phyloP scores from a whole-genome alignment of 1,284 basidiomycete species.

The Coniophora puteana region DNA sequence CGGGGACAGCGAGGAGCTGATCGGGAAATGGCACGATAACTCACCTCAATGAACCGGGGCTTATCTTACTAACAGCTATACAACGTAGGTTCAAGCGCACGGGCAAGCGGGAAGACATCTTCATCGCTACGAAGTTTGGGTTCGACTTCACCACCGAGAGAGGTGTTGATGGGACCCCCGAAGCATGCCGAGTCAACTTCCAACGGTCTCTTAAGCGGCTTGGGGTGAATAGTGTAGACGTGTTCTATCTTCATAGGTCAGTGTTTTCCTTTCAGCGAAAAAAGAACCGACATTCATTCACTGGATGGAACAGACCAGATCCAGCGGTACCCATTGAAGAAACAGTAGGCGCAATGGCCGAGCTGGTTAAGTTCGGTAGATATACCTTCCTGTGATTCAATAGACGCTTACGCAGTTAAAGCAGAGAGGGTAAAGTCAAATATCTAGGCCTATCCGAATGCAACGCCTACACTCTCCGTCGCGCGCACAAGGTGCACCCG shows the following conservation, averaged over 20 bases:
- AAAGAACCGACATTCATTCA: too few relatives aligned
- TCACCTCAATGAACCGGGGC: neutral
- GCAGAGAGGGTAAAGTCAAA: slow-evolving; percentile 35
- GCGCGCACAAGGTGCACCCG: slow-evolving; percentile 35
- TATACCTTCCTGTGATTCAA: neutral
- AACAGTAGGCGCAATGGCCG: slow-evolving; percentile 30
- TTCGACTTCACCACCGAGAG: slow-evolving; percentile 9
- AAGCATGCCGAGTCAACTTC: slow-evolving; percentile 22
- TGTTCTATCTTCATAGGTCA: slow-evolving; percentile 32
- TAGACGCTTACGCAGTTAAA: neutral
- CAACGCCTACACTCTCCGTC: slow-evolving; percentile 38
- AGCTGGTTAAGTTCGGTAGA: slow-evolving; percentile 28
- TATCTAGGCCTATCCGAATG: slow-evolving; percentile 46
- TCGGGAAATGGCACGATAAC: slow-evolving; percentile 35
- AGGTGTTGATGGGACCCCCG: slow-evolving; percentile 19
- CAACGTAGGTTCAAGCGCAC: slow-evolving; percentile 30
- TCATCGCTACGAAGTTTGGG: slow-evolving; percentile 45
- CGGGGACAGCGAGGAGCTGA: slow-evolving; percentile 32
- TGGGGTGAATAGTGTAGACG: slow-evolving; percentile 27
- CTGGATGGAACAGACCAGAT: too few relatives aligned
- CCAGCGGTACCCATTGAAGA: slow-evolving; percentile 16
- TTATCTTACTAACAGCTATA: neutral
- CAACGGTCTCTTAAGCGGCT: slow-evolving; percentile 28
- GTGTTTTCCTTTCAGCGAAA: too few relatives aligned
- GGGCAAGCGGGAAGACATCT: slow-evolving; percentile 38